Base-by-base conservation (phyloP, 2,329 filamentous ascomycete genomes). In the Sporothrix inflata region DNA sequence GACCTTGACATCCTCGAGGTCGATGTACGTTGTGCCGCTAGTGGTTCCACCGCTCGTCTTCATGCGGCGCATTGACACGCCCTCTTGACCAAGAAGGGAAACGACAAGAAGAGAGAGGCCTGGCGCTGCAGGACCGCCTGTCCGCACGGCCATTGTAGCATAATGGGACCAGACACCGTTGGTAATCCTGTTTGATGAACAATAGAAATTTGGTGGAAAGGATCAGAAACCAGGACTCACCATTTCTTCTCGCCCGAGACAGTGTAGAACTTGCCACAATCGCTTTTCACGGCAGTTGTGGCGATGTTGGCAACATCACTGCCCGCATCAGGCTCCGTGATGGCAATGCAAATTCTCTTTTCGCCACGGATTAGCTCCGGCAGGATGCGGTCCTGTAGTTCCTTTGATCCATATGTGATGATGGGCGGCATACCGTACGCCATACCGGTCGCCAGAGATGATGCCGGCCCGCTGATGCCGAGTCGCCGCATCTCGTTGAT, bases 401-500 rank as follows among this genome's bases (percentile, higher is more conserved):
- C 49, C 9, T 53, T 8, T 3, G 49, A 7, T 24, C 49, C 49
- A 11, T 53, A 53, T 6, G n/a, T 7, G 7, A 53, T 53, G n/a
- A 53, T n/a, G n/a, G 49, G 49, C n/a, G 49, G 49, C 49, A 53
- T 53, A n/a, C 49, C 49, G 49, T 53, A 53, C 1, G 49, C 49
- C 49, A 53, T 53, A 7, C 49, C 49, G 2, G 49, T 53, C 4
- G 49, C 49, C 49, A 53, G 49, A 21, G 49, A 53, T 7, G 49
- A 53, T 11, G 49, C 49, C 49, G 49, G 49, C 12, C 49, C 49
- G 4, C 49, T 24, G 7, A 53, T 53, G 19, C 49, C 49, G 8
- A 53, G 49, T 21, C 49, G 49, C n/a, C 49, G 49, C 49, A 53
- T 53, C 49, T 53, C 49, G 49, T 53, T 53, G 49, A 53, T 53